Evolutionary conservation across 2,329 filamentous ascomycete genomes (phyloP), one percentile per base, ranked within the genome.

Genomic region (Colletotrichum gloeosporioides): DNA sequence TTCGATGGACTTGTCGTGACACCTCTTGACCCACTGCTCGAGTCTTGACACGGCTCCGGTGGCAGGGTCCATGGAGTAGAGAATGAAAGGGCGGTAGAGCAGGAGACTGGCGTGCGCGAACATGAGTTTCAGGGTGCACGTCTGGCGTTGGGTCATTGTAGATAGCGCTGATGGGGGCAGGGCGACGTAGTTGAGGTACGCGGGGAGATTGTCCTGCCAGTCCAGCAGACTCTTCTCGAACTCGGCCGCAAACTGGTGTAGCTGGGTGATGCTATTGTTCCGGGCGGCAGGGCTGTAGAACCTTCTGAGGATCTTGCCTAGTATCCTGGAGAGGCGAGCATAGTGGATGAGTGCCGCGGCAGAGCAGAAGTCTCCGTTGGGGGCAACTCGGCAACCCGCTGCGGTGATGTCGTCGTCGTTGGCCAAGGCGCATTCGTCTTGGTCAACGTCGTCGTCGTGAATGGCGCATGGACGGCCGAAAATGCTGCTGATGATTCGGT

Each of bases 391-490:
- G 61, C 61, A 64, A 4, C 61, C 32, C 15, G 13, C 8, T 27
- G 61, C 7, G 8, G 31, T 64, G 61, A 64, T 64, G 10, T 64
- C 22, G 34, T 64, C n/a, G 61, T 64, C 61, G n/a, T 44, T 29
- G 22, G 61, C 61, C 61, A 64, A 6, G 32, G 61, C 61, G 32
- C 61, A 64, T 34, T 64, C 61, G 12, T 64, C 22, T 29, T 64
- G 61, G 27, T 81, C 78, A 32, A 81, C 80, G 8, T 75, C 77
- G 18, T 74, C 74, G 61, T 81, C 79, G 16, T 78, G 75, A 5
- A 81, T 61, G 13, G 79, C 79, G 22, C 79, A 81, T 0, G 79
- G 79, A 8, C 79, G 76, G 8, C 80, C 80, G 4, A 80, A 74
- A 29, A 81, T 80, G 8, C 74, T 80, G n/a, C 78, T 76, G 9